Percentiles rank a stretch among this genome's conserved stretches.
phyloP scores from a whole-genome alignment of 1,139 yeast genomes.

The Suhomyces guaymorum region DNA sequence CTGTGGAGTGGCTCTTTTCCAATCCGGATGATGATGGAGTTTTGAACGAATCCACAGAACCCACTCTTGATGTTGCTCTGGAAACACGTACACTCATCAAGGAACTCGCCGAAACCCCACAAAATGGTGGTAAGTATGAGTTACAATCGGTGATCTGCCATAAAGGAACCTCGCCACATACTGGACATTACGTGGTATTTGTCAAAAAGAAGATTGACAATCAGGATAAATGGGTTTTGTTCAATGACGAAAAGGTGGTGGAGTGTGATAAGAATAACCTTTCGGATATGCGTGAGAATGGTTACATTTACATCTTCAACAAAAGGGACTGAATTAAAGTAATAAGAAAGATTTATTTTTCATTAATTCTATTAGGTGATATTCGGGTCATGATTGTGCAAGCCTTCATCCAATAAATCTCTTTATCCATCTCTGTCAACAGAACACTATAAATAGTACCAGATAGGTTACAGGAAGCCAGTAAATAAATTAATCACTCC shows the following conservation, averaged over 20 bases:
- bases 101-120: conserved; percentile 9
- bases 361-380: too few species aligned
- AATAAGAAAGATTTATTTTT: not conserved
- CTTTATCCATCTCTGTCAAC: too few species aligned
- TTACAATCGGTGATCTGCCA: conserved; percentile 83
- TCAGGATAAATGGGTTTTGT: conserved; percentile 71
- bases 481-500: too few species aligned
- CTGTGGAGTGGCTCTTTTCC: conserved; percentile 87
- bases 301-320: conserved; percentile 60
- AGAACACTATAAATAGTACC: too few species aligned
- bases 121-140: conserved; percentile 42
- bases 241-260: conserved; percentile 93
- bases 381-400: too few species aligned
- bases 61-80: conserved; percentile 22
- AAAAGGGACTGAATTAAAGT: not conserved
- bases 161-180: conserved; percentile 90
- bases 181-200: conserved; percentile 94
- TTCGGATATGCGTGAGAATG: conserved; percentile 61
- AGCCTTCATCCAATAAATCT: too few species aligned
- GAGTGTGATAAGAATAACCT: conserved; percentile 61
- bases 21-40: conserved; percentile 70
- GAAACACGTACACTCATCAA: conserved; percentile 22
- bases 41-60: conserved; percentile 18
- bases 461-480: too few species aligned
- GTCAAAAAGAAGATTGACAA: conserved; percentile 47